These are phyloP conservation scores for Neoarthrinium moseri DNA, from an alignment of 2,329 filamentous ascomycete species.

Conservation along the genomic window DNA sequence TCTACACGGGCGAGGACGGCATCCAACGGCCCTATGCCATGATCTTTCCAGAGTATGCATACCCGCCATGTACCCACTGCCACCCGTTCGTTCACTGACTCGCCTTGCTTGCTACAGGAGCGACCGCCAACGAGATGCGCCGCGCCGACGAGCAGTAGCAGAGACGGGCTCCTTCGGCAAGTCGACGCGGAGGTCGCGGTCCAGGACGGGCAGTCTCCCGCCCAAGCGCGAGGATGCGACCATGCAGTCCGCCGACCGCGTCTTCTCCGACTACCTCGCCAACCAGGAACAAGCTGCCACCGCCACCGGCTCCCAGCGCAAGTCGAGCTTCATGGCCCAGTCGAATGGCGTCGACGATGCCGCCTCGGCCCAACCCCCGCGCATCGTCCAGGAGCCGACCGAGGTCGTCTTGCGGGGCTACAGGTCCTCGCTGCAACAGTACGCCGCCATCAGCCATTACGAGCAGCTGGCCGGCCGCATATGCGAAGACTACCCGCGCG, in stretches of 20 bases:
- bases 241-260: conserved; percentile 58
- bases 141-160: conserved; percentile 52
- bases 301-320: conserved; percentile 28
- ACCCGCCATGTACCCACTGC: background rate
- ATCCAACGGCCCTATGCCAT: conserved; percentile 65
- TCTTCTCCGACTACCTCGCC: conserved; percentile 59
- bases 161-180: conserved; percentile 67
- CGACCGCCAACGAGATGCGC: conserved; percentile 47
- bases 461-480: conserved; percentile 83
- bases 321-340: conserved; percentile 20
- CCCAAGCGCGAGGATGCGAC: conserved; percentile 61
- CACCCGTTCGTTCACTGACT: background rate
- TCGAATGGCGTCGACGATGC: conserved; percentile 31
- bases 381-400: conserved; percentile 44
- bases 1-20: conserved; percentile 65
- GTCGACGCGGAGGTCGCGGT: conserved; percentile 62
- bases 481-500: conserved; percentile 89
- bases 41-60: conserved; percentile 60
- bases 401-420: conserved; percentile 89
- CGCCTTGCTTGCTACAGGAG: conserved; percentile 36
- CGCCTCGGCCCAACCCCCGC: conserved; percentile 22
- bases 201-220: conserved; percentile 55
- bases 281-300: conserved; percentile 38
- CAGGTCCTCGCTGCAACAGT: conserved; percentile 62
- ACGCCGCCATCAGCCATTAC: conserved; percentile 86